phyloP scores from a whole-genome alignment of 2,329 filamentous ascomycete genomes.

The Colletotrichum eremochloae region DNA sequence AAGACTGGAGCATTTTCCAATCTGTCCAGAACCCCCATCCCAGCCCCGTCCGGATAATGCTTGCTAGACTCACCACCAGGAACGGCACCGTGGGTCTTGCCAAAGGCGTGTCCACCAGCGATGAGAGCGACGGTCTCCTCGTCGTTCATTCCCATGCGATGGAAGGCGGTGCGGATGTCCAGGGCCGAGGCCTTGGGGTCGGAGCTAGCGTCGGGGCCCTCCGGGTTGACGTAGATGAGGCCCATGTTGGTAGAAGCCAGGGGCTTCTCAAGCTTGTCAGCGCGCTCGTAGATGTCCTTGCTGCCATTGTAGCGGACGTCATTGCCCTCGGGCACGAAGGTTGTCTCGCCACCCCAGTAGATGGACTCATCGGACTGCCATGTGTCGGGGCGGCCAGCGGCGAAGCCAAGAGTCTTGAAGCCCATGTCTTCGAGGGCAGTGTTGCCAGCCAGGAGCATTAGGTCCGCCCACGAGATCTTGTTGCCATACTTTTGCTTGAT shows the following conservation, averaged over 20 bases:
- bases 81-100: constrained; percentile 83
- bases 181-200: constrained; percentile 77
- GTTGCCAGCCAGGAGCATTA: constrained; percentile 79
- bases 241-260: constrained; percentile 80
- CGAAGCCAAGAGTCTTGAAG: constrained; percentile 80
- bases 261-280: constrained; percentile 69
- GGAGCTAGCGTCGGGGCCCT: constrained; percentile 79
- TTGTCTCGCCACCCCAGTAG: constrained; percentile 83
- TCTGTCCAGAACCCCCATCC: background rate
- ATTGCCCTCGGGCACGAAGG: constrained; percentile 75
- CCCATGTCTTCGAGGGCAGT: constrained; percentile 84
- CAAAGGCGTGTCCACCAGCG: constrained; percentile 82
- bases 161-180: constrained; percentile 82
- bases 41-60: background rate
- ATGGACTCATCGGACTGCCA: constrained; percentile 82
- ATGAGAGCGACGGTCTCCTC: constrained; percentile 86
- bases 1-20: background rate
- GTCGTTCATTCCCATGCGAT: constrained; percentile 86
- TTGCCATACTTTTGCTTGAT: constrained; percentile 88
- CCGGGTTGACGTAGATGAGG: constrained; percentile 86
- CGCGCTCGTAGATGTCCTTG: constrained; percentile 40
- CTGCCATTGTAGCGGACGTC: constrained; percentile 73
- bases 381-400: constrained; percentile 77
- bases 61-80: constrained; percentile 26
- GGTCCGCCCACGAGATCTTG: constrained; percentile 85